Evolutionary conservation across 2,329 filamentous ascomycete genomes (phyloP), one percentile per base, ranked within the genome.

Genomic region (Scytalidium sp.): DNA sequence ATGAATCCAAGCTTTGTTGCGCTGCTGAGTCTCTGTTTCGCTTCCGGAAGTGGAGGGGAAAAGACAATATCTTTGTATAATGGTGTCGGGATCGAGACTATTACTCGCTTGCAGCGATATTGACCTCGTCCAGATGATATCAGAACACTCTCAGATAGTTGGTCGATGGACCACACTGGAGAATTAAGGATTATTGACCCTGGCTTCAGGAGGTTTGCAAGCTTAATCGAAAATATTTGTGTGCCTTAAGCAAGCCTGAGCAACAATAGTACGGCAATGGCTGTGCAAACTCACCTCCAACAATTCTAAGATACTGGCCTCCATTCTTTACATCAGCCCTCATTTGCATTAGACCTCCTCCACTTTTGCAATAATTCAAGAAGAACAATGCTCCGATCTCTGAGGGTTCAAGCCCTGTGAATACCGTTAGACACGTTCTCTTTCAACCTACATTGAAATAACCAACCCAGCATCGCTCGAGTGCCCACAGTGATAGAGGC

Each of bases 361-460:
- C 75, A 10, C 69, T 71, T 55, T 73, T 75, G 67, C 74, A 76
- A 64, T 83, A 81, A 56, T 79, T 69, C 19, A 84, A 66, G 56
- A 83, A 80, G 57, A 67, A 82, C 1, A 78, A 59, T 0, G 79
- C 78, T 6, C 71, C 75, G 3, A 80, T 57, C 11, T 81, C 76
- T 1, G 48, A 51, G 0, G 78, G 70, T 27, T 80, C 75, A 1
- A 72, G 62, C 5, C 32, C 32, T 36, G 32, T 15, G 13, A 27
- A 36, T n/a, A n/a, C 5, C 13, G 13, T 36, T n/a, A 36, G 32
- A n/a, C 15, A 4, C 13, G 15, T 36, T n/a, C 7, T 15, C 5
- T 5, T 36, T n/a, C 32, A 4, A 36, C 17, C 17, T n/a, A 15
- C 32, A n/a, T 15, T 15, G 13, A 29, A 36, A n/a, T 36, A 15